Evolutionary conservation across 148 eudicot genomes (phyloP), one percentile per base, ranked within the genome.

Genomic region (Nyssa sinensis): DNA sequence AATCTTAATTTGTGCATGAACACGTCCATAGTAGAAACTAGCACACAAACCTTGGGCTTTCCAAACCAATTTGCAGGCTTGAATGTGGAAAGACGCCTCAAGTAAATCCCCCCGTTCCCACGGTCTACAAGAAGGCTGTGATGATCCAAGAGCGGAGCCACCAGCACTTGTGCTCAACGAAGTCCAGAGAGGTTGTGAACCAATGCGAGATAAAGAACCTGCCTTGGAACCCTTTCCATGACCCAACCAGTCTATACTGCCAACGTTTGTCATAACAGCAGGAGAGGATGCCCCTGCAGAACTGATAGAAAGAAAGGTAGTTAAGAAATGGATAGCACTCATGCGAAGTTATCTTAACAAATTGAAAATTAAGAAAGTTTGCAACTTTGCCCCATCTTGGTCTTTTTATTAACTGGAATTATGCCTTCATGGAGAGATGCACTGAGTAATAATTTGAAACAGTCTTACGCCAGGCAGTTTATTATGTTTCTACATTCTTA

Each of bases 71-170:
- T 82, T 66, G 89, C 86, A 55, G 98, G 94, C 76, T 85, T 89
- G 75, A 92, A 95, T 21, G 98, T 89, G 73, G 98, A 93, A 70
- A 95, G 90, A 55, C 98, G 97, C 78, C 98, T 82, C 33, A 92
- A n/a, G 88, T 75, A 95, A 80, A 85, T 95, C 98, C 71, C 96
- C 98, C 80, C 98, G 89, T 81, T 95, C 98, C 98, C 98, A 95
- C 60, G 98, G 98, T 73, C 98, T 89, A 78, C 98, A 95, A 4
- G 96, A 92, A 87, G 93, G 89, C 30, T 92, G 91, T 60, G 93
- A 92, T 70, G 96, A 83, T 71, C 97, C 96, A 78, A 92, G 87
- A 69, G 89, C 90, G 47, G 98, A 95, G 74, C 94, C 96, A 86
- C 94, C 87, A 60, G 91, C 94, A 80, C 85, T 85, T 47, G 92